Percentiles rank a stretch among this genome's conserved stretches.
These are phyloP conservation scores for Phytophthora agathidicida DNA, from an alignment of 352 stramenopile genomes.

Conservation along the genomic window DNA sequence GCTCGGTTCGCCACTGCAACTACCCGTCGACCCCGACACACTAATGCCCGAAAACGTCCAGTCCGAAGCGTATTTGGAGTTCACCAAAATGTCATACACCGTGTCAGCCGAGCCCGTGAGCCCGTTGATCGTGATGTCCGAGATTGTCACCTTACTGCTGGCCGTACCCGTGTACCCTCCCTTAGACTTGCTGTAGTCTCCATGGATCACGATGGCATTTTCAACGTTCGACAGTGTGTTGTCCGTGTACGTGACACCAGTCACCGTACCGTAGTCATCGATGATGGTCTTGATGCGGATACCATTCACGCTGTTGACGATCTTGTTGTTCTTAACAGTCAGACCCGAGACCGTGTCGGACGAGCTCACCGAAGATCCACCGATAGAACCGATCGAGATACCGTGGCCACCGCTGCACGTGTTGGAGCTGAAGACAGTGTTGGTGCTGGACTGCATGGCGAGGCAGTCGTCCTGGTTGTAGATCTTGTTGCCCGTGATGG, in stretches of 20 bases:
- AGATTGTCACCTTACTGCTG: slow-evolving; percentile 27
- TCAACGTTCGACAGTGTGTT: slow-evolving; percentile 20
- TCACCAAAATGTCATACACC: slow-evolving; percentile 27
- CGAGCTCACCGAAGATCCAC: slow-evolving; percentile 14
- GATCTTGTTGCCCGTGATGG: slow-evolving; percentile 23
- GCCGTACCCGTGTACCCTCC: slow-evolving; percentile 25
- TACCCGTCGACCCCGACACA: slow-evolving; percentile 13
- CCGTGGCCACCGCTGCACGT: slow-evolving; percentile 20
- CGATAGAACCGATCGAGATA: slow-evolving; percentile 26
- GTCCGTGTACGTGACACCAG: slow-evolving; percentile 18
- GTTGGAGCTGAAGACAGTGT: slow-evolving; percentile 16
- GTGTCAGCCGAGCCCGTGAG: slow-evolving; percentile 20
- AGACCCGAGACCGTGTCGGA: slow-evolving; percentile 23
- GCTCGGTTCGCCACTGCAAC: slow-evolving; percentile 26
- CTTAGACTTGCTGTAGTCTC: slow-evolving; percentile 17
- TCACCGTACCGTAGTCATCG: no score
- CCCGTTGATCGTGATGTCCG: slow-evolving; percentile 22
- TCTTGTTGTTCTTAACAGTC: slow-evolving; percentile 30
- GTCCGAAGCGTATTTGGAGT: slow-evolving; percentile 20
- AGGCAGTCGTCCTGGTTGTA: slow-evolving; percentile 38
- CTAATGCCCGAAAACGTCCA: slow-evolving; percentile 24
- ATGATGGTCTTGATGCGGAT: slow-evolving; percentile 16
- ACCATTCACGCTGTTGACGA: slow-evolving; percentile 19
- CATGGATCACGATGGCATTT: slow-evolving; percentile 39
- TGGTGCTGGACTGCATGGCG: slow-evolving; percentile 16